Evolutionary conservation across 2,329 filamentous ascomycete genomes (phyloP).

Genomic region (Colletotrichum incanum): DNA sequence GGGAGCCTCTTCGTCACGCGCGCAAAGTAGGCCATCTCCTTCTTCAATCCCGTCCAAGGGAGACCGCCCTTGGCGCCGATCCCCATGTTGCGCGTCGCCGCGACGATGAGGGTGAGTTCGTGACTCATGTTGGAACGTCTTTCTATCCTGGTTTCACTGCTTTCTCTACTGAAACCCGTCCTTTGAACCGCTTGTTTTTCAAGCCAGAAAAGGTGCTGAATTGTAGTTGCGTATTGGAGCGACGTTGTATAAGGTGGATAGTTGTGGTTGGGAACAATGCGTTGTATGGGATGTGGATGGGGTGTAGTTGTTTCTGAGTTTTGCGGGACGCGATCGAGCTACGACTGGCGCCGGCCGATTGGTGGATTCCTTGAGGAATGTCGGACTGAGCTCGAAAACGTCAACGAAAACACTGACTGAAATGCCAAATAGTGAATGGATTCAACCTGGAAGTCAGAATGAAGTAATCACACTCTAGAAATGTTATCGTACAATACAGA

Average conservation of each 20-base stretch:
- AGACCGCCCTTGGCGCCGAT: slow-evolving; percentile 86
- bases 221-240: neutral
- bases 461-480: neutral
- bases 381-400: neutral
- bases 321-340: slow-evolving; percentile 33
- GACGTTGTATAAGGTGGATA: neutral
- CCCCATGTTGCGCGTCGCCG: slow-evolving; percentile 90
- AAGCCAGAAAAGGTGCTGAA: neutral
- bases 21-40: slow-evolving; percentile 96
- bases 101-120: slow-evolving; percentile 91
- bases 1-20: slow-evolving; percentile 84
- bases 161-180: neutral
- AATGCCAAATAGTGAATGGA: neutral
- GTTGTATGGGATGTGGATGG: neutral
- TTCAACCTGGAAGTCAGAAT: no score
- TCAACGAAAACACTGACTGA: neutral
- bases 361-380: slow-evolving; percentile 31
- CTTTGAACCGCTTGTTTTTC: no score
- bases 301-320: slow-evolving; percentile 25
- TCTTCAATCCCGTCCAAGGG: slow-evolving; percentile 90
- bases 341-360: slow-evolving; percentile 31
- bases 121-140: slow-evolving; percentile 23
- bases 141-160: neutral
- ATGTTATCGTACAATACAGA: no score
- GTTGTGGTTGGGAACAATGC: neutral